Evolutionary conservation across 2,329 filamentous ascomycete species (phyloP), one percentile per base, ranked within the genome.

Genomic region (Fonsecaea erecta): DNA sequence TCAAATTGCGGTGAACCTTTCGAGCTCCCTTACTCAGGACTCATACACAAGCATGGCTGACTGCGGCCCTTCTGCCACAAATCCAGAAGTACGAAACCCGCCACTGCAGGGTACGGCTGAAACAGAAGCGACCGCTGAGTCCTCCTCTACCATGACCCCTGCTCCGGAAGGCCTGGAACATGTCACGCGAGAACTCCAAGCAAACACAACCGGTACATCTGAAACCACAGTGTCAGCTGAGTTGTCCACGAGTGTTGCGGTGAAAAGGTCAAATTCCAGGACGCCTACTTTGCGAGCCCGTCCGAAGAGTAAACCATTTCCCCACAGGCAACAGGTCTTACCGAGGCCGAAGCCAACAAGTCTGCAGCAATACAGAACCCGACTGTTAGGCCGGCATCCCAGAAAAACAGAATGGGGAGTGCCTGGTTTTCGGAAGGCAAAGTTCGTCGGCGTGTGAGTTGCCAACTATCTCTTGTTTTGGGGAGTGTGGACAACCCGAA

Each of bases 401-500:
- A 59, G 64, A 6, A 67, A 59, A 5, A 40, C 59, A 2, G 54
- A 57, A 6, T 69, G 58, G 55, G 62, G 60, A 5, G 40, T 60
- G 4, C 58, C 60, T 11, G 66, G 66, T 1, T 48, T 30, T 16
- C 64, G 62, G n/a, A 62, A 34, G 32, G 43, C 54, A 12, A 64
- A 48, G 59, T 68, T 68, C 30, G 64, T 68, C 3, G 62, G 64
- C 48, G 59, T 52, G 28, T 68, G 34, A 64, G 52, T 37, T 52
- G 3, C n/a, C 28, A 21, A 18, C 8, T 3, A 12, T 32, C 8
- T 18, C 30, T n/a, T 51, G n/a, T 57, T 57, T 18, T 46, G 18
- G 43, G 6, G 21, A 24, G 43, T 48, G 43, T 18, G 9, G 6
- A 9, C 43, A 48, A 18, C 43, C 12, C 18, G 14, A 48, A 48